Base-by-base conservation (phyloP, 2,329 filamentous ascomycete species). In the Aureobasidium pullulans region DNA sequence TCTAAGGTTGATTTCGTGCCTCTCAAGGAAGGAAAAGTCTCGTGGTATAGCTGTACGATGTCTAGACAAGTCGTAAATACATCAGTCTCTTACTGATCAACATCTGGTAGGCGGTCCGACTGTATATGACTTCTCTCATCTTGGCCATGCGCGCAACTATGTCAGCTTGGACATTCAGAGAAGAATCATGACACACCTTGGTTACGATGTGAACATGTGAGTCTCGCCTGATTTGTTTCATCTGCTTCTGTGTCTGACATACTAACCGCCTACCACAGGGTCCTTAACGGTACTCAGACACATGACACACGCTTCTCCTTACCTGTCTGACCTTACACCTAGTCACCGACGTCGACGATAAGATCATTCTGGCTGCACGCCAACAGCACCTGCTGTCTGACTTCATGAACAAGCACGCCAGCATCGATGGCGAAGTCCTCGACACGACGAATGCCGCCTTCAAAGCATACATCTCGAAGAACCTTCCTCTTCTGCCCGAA, bases 151-250 rank as follows among this genome's bases (percentile, higher is more conserved):
- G 13, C 81, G 90, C 66, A 96, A 96, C 76, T 96, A 95, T 81
- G 89, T 96, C 64, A 89, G 86, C 50, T 93, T 89, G 46, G 91
- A 96, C 73, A 91, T 96, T 64, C 85, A 96, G 65, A 83, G 91
- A 62, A 85, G 91, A 67, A 89, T 96, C 66, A 75, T 96, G 73
- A 79, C 82, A 68, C 93, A 94, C 75, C 95, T 95, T 71, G 83
- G 84, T 62, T 94, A 88, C 72, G 78, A 90, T 43, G 83, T 96
- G 65, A 84, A 86, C 62, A 96, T 95, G 42, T 9, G 2, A 13
- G 75, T 89, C 96, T 64, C 94, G 95, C 34, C 34, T 36, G 34
- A 36, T 36, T 3, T 9, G 13, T 9, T 13, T 13, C 34, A 36
- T 13, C 34, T 36, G 34, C 34, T 2, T 36, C 13, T 13, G 8